Evolutionary conservation across 148 eudicot genomes (phyloP).

Genomic region (Persicaria tinctoria): DNA sequence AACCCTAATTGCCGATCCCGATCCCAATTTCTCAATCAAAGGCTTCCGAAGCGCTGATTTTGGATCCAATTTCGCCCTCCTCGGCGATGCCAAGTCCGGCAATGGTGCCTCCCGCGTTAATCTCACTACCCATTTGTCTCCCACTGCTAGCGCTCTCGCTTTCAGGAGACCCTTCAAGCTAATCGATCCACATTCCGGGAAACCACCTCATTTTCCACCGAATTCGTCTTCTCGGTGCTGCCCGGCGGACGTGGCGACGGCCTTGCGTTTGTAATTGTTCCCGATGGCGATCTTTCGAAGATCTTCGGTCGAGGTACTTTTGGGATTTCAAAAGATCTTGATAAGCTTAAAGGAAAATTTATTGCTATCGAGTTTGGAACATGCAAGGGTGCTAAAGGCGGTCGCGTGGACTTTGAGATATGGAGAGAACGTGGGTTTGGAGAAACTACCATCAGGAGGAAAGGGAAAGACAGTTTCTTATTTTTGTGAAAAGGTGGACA

Average conservation of each 20-base stretch:
- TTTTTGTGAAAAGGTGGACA: no score
- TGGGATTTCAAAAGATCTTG: constrained; percentile 24
- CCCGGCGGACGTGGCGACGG: constrained; percentile 48
- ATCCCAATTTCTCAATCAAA: constrained; percentile 29
- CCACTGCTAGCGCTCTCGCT: constrained; percentile 42
- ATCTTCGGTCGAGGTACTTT: constrained; percentile 23
- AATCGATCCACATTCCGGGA: constrained; percentile 20
- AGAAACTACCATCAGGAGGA: no score
- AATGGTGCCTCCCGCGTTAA: constrained; percentile 28
- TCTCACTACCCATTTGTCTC: constrained; percentile 27
- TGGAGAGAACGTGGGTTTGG: no score
- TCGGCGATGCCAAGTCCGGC: constrained; percentile 47
- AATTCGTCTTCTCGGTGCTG: constrained; percentile 51
- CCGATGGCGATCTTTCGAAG: constrained; percentile 22
- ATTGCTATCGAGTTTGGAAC: constrained; percentile 55
- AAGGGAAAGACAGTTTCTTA: no score
- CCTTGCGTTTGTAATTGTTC: constrained; percentile 37
- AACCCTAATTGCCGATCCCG: constrained; percentile 33
- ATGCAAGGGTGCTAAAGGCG: constrained; percentile 26
- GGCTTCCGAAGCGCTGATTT: constrained; percentile 21
- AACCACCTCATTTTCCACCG: constrained; percentile 46
- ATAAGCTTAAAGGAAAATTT: constrained; percentile 18
- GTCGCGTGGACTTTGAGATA: no score
- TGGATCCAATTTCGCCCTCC: constrained; percentile 35
- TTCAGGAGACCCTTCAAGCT: constrained; percentile 38